Conservation (phyloP, 768 basidiomycete species). For the Auricularia cornea region DNA sequence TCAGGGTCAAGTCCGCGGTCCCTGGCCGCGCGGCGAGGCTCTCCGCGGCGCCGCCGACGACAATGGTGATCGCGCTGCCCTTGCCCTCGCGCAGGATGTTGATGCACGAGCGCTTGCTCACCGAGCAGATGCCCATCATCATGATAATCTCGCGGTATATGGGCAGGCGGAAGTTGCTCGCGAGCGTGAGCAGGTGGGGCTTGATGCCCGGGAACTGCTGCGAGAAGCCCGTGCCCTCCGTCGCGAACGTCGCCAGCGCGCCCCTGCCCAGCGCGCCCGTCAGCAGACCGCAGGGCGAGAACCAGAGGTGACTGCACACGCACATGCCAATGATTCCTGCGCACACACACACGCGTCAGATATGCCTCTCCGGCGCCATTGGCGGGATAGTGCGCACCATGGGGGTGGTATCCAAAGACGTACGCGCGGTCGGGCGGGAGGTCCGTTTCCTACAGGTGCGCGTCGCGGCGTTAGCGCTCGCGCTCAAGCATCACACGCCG, state of each 20-base stretch:
- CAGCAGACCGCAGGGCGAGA: no score
- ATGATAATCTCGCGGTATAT: conserved; percentile 90
- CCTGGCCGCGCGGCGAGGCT: conserved; percentile 90
- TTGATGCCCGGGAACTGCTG: conserved; percentile 80
- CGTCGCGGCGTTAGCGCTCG: not conserved
- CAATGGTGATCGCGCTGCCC: conserved; percentile 77
- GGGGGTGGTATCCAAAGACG: conserved; percentile 97
- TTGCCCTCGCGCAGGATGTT: conserved; percentile 67
- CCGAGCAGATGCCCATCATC: conserved; percentile 83
- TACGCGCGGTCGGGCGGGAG: conserved; percentile 88
- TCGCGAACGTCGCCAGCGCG: conserved; percentile 90
- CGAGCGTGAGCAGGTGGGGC: conserved; percentile 87
- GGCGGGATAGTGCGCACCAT: conserved; percentile 58
- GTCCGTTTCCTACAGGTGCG: conserved; percentile 61
- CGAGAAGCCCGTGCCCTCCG: conserved; percentile 93
- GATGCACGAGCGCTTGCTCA: conserved; percentile 82
- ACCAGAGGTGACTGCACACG: no score
- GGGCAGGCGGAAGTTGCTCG: conserved; percentile 85
- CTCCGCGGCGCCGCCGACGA: conserved; percentile 95
- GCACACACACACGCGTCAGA: no score
- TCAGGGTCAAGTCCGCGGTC: conserved; percentile 84
- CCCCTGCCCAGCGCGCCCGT: conserved; percentile 61
- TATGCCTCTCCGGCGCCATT: no score
- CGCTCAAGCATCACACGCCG: not conserved
- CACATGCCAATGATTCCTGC: conserved; percentile 96